These are phyloP conservation scores for Rhamnella rubrinervis DNA, from an alignment of 331 rosid genomes.

Conservation along the genomic window DNA sequence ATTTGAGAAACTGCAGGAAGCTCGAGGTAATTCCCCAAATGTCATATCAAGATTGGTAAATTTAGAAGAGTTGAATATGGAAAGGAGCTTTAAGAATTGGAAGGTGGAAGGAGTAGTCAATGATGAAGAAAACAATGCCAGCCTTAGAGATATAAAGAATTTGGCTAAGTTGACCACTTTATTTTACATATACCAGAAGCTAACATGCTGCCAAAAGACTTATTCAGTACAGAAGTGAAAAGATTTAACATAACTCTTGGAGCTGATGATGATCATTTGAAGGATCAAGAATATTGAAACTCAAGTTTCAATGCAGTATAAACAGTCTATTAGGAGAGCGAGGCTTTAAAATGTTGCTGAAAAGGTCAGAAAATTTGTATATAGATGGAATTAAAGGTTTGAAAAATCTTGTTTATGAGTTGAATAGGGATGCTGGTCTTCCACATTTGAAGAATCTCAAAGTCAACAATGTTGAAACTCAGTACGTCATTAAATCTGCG, in stretches of 20 bases:
- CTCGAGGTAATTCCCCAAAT: not conserved
- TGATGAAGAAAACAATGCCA: not conserved
- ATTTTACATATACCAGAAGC: not conserved
- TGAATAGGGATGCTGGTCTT: no score
- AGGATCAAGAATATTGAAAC: no score
- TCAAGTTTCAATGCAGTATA: no score
- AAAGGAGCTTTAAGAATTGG: not conserved
- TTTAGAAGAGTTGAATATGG: slow-evolving; percentile 8
- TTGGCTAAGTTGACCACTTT: not conserved
- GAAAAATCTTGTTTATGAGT: no score
- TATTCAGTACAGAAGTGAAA: not conserved
- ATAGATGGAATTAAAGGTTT: no score
- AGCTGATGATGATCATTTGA: not conserved
- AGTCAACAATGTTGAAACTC: no score
- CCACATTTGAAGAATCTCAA: no score
- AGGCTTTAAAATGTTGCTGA: no score
- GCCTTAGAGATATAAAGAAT: not conserved
- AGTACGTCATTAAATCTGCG: no score
- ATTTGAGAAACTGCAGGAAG: not conserved
- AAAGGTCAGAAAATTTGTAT: no score
- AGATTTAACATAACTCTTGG: not conserved
- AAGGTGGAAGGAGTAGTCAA: not conserved
- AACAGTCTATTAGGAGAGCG: no score
- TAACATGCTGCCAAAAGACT: not conserved
- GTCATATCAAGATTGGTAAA: slow-evolving; percentile 14